These are phyloP conservation scores for Pseudocercospora fuligena DNA, from an alignment of 2,329 filamentous ascomycete species.

Conservation along the genomic window DNA sequence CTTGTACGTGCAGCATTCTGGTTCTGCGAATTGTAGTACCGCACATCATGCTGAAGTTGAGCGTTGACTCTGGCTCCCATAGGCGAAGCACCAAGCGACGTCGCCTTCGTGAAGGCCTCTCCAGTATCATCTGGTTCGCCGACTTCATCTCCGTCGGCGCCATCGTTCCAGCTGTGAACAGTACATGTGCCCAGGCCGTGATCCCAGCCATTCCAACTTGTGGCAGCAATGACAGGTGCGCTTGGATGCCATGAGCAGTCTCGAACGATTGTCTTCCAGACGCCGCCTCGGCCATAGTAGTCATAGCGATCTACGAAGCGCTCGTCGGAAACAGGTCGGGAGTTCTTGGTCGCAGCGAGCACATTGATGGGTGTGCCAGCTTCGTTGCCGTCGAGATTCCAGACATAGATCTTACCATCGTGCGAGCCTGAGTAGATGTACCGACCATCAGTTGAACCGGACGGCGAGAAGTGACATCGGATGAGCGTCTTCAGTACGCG, in stretches of 20 bases:
- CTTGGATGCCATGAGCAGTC: conserved; percentile 92
- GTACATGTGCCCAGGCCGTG: conserved; percentile 76
- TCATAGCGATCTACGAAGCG: conserved; percentile 62
- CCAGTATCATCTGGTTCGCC: conserved; percentile 43
- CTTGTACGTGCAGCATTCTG: conserved; percentile 1
- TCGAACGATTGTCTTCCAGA: conserved; percentile 79
- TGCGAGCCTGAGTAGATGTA: conserved; percentile 94
- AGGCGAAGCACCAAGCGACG: conserved; percentile 34
- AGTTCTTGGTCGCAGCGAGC: conserved; percentile 67
- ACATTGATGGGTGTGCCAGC: conserved; percentile 76
- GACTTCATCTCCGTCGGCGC: conserved; percentile 63
- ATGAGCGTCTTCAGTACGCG: conserved; percentile 88
- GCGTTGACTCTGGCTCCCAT: conserved; percentile 67
- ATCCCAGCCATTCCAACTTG: conserved; percentile 79
- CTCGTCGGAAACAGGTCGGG: conserved; percentile 60
- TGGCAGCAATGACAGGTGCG: conserved; percentile 83
- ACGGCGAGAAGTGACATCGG: conserved; percentile 91
- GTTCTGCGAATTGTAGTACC: conserved; percentile 44
- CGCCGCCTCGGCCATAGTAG: conserved; percentile 58
- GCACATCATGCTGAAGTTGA: conserved; percentile 56
- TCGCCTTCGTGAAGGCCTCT: conserved; percentile 40
- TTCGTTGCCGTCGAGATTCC: conserved; percentile 88
- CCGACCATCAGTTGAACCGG: conserved; percentile 80
- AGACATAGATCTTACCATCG: conserved; percentile 88
- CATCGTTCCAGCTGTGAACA: conserved; percentile 77